These are phyloP conservation scores for Aspergillus spinulosporus DNA, from an alignment of 2,329 filamentous ascomycete genomes.

Conservation along the genomic window DNA sequence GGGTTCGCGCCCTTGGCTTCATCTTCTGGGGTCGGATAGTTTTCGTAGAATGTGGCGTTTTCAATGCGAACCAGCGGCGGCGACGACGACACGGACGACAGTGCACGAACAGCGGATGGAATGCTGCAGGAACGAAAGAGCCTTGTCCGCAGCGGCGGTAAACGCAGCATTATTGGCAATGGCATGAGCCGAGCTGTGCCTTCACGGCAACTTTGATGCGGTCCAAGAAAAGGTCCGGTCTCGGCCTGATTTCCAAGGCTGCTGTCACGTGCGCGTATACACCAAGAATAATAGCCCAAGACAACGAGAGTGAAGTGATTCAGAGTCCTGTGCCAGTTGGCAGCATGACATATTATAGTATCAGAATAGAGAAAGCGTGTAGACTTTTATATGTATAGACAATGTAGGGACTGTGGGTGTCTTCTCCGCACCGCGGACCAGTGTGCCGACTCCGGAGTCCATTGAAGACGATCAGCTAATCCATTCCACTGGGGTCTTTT, in stretches of 20 bases:
- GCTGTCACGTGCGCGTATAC: slow-evolving; percentile 5
- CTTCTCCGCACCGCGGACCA: neutral
- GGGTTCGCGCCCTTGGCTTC: slow-evolving; percentile 59
- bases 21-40: slow-evolving; percentile 60
- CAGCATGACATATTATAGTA: too few relatives aligned
- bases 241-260: slow-evolving; percentile 11
- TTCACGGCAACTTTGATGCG: neutral
- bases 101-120: slow-evolving; percentile 16
- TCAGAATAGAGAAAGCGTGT: neutral
- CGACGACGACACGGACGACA: slow-evolving; percentile 18
- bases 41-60: slow-evolving; percentile 80
- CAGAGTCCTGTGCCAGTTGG: too few relatives aligned
- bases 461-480: neutral
- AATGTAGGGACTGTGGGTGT: neutral
- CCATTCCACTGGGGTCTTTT: neutral
- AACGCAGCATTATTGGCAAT: slow-evolving; percentile 5
- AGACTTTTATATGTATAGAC: neutral
- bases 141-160: slow-evolving; percentile 13
- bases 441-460: neutral
- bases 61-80: slow-evolving; percentile 68
- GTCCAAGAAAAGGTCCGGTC: slow-evolving; percentile 4
- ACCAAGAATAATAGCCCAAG: neutral
- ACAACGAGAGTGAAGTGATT: neutral
- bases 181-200: neutral
- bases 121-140: slow-evolving; percentile 14